Conservation (phyloP, 23 red algal species). For the Pyropia haitanensis region DNA sequence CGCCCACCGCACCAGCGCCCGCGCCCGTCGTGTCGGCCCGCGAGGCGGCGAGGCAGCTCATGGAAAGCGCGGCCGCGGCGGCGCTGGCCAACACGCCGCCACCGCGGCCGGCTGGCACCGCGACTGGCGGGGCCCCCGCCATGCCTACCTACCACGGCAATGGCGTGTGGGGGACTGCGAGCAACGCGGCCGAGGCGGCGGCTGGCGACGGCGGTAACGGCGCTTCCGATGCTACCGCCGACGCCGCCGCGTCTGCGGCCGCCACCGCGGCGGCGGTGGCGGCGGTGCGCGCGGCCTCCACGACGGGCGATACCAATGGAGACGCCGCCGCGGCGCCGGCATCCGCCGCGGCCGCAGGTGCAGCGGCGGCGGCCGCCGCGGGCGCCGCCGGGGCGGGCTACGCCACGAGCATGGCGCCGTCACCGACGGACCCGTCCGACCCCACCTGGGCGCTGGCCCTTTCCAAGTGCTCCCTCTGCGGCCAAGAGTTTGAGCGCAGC, state of each 20-base stretch:
- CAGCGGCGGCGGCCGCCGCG: not conserved
- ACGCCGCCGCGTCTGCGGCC: not conserved
- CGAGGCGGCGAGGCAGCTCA: no score
- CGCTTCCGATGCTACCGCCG: not conserved
- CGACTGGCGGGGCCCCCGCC: no score
- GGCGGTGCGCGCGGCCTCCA: not conserved
- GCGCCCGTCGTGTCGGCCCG: no score
- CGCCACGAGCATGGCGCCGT: not conserved
- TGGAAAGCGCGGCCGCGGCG: no score
- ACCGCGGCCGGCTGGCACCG: no score
- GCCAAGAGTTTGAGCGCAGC: constrained; percentile 28
- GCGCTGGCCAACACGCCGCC: no score
- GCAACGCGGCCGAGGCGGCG: not conserved
- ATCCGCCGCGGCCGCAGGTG: not conserved
- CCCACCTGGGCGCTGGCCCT: constrained; percentile 6
- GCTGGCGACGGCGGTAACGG: not conserved
- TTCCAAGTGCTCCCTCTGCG: constrained; percentile 37
- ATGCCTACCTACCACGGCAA: no score
- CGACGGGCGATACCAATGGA: not conserved
- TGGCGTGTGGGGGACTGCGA: no score
- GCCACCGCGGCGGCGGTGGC: not conserved
- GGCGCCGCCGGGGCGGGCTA: not conserved
- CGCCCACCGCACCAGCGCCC: no score
- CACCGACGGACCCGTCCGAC: not conserved
- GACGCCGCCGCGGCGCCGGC: not conserved